Base-by-base conservation (phyloP, 148 eudicot species). In the Dianthus caryophyllus region DNA sequence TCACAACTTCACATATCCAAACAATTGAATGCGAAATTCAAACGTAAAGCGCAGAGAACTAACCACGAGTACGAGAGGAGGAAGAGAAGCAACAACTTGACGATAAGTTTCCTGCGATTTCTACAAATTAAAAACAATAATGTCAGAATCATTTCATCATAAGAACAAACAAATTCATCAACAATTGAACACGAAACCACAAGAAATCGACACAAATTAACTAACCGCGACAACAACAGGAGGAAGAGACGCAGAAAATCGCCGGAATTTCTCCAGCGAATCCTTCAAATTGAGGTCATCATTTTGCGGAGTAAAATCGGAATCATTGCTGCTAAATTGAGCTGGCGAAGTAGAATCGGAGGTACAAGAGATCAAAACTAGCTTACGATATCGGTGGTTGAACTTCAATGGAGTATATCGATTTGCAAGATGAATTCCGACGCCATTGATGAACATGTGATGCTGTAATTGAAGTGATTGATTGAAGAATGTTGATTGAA, bases 181-280 rank as follows among this genome's bases (percentile, higher is more conserved):
- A 38, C 16, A 26, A 70, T 31, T 14, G n/a, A 33, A 33, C 20
- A 13, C 4, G 7, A 3, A 58, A 26, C n/a, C 16, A 47, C n/a
- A 18, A 10, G 1, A 6, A 12, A 41, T 30, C 4, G n/a, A 5
- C 9, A 17, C 10, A 22, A 66, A 33, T 33, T 33, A 53, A 75
- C 79, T 71, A 64, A 76, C 75, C 79, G 44, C 56, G 2, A 66
- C 25, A 51, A 71, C 49, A 65, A 61, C 43, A 70, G 78, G 74
- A 58, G 78, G 78, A 59, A 70, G 49, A 38, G 78, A 61, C 5
- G 52, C 61, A 58, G 65, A 54, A 65, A 53, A 55, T 22, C 62
- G 71, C 1, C 31, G 71, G 8, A 65, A 71, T 9, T 65, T 29
- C 17, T 49, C 61, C 14, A 65, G 5, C 2, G 79, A 48, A 24